Percentiles rank a stretch among this genome's conserved stretches.
Evolutionary conservation across 345 rosid species (phyloP).

Genomic region (Rubroshorea leprosula): DNA sequence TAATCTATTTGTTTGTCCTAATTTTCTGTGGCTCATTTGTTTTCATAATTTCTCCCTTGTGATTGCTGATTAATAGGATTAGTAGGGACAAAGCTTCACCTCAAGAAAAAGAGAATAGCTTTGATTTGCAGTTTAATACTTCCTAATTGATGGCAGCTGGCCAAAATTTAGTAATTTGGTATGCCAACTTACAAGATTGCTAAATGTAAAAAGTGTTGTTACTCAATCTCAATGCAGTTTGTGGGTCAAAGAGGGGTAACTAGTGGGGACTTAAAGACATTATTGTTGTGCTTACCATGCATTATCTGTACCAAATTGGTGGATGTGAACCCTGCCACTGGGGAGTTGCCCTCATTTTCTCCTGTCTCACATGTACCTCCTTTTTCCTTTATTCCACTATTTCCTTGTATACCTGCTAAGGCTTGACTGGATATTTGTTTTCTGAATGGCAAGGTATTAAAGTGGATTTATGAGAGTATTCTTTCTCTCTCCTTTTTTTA

Average conservation of each 20-base stretch:
- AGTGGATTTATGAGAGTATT: constrained; percentile 10
- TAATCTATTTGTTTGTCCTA: background rate
- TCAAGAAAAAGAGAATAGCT: no score
- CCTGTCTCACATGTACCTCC: background rate
- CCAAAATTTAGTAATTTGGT: no score
- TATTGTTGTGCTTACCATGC: background rate
- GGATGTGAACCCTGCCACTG: no score
- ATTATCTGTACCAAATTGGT: no score
- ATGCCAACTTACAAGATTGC: no score
- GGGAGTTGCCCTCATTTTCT: background rate
- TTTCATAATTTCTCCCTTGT: background rate
- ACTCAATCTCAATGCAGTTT: no score
- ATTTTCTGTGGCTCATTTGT: background rate
- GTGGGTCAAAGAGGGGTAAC: no score
- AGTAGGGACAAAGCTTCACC: background rate
- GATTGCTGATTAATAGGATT: background rate
- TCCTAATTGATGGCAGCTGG: no score
- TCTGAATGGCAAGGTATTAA: background rate
- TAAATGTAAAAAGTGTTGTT: no score
- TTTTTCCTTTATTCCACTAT: background rate
- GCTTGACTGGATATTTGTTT: no score
- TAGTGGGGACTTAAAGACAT: no score
- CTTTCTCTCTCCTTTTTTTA: constrained; percentile 11
- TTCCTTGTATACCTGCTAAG: background rate
- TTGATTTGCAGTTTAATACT: no score